These are phyloP conservation scores for Metschnikowia borealis DNA, from an alignment of 805 yeast species.

Conservation along the genomic window DNA sequence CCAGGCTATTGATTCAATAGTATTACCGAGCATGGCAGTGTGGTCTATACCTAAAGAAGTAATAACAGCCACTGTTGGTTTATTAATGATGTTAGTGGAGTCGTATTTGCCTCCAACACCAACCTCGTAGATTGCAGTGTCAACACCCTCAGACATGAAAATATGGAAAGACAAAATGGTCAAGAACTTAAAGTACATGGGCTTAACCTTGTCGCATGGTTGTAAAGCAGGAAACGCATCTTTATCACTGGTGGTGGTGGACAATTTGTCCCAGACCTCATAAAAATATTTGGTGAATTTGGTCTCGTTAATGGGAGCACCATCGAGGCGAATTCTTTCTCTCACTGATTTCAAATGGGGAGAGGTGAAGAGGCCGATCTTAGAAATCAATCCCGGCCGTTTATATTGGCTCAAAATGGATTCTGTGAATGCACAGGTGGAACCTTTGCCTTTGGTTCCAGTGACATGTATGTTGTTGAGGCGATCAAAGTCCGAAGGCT, in stretches of 20 bases:
- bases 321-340: slow-evolving; percentile 86
- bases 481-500: slow-evolving; percentile 61
- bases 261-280: slow-evolving; percentile 86
- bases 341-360: slow-evolving; percentile 93
- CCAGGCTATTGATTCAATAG: slow-evolving; percentile 90
- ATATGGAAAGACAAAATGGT: slow-evolving; percentile 90
- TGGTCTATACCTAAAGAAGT: slow-evolving; percentile 90
- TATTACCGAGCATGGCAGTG: slow-evolving; percentile 77
- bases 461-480: slow-evolving; percentile 87
- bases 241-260: slow-evolving; percentile 51
- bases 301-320: slow-evolving; percentile 73
- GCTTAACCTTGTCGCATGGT: slow-evolving; percentile 70
- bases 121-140: slow-evolving; percentile 92
- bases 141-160: slow-evolving; percentile 82
- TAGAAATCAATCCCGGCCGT: slow-evolving; percentile 35
- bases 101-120: slow-evolving; percentile 98
- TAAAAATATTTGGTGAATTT: slow-evolving; percentile 85
- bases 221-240: slow-evolving; percentile 57
- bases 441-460: slow-evolving; percentile 98
- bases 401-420: slow-evolving; percentile 70
- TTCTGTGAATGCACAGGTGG: slow-evolving; percentile 92
- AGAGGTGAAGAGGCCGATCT: slow-evolving; percentile 90
- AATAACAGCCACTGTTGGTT: slow-evolving; percentile 83
- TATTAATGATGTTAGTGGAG: slow-evolving; percentile 82
- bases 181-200: slow-evolving; percentile 88